Conservation (phyloP, 2,329 filamentous ascomycete species). For the Dactylellina haptotyla region DNA sequence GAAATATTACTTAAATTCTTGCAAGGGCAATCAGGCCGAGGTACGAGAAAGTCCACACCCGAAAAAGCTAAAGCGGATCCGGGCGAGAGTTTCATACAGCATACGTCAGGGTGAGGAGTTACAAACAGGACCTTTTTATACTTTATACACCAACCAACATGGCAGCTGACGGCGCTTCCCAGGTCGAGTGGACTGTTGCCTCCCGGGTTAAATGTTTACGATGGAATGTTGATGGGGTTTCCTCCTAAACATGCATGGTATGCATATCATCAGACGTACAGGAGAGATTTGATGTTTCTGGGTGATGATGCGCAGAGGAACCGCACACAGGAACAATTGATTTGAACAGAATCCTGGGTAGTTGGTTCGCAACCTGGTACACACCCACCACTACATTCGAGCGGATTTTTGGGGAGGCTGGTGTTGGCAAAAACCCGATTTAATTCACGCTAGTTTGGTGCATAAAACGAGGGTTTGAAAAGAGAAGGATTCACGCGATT, state of each 20-base stretch:
- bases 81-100: conserved; percentile 28
- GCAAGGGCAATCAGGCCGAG: no score
- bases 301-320: background rate
- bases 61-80: conserved; percentile 43
- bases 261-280: conserved; percentile 47
- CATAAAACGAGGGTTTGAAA: background rate
- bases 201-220: background rate
- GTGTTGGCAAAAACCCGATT: background rate
- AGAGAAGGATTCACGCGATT: background rate
- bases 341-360: conserved; percentile 16
- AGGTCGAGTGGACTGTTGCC: conserved; percentile 3
- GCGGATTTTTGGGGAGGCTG: background rate
- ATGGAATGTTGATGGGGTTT: conserved; percentile 14
- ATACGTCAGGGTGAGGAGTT: conserved; percentile 30
- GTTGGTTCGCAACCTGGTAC: conserved; percentile 30
- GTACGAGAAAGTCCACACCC: no score
- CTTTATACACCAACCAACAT: conserved; percentile 25
- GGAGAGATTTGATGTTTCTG: no score
- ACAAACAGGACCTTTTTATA: conserved; percentile 12
- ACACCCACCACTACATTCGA: conserved; percentile 18
- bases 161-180: conserved; percentile 29
- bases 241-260: conserved; percentile 26
- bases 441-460: background rate
- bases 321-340: conserved; percentile 12
- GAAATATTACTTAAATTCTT: no score